These are phyloP conservation scores for Epichloe sibirici DNA, from an alignment of 2,329 filamentous ascomycete genomes.

Conservation along the genomic window DNA sequence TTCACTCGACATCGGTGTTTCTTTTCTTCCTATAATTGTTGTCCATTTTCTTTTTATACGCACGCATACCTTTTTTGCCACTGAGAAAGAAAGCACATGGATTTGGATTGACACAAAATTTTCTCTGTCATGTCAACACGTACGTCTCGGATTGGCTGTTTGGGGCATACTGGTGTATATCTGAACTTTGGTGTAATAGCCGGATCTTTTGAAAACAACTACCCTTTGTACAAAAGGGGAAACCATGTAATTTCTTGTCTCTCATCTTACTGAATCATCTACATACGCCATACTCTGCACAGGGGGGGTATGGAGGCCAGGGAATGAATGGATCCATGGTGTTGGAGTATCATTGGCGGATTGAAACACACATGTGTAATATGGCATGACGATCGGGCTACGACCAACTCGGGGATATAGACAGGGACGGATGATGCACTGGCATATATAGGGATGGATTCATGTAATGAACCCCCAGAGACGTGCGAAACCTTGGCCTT, in stretches of 20 bases:
- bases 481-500: neutral
- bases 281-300: neutral
- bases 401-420: neutral
- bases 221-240: neutral
- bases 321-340: neutral
- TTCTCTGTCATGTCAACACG: neutral
- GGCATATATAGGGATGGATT: neutral
- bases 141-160: neutral
- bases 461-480: too few relatives aligned
- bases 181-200: neutral
- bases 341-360: neutral
- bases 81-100: neutral
- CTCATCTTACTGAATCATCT: neutral
- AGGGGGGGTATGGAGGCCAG: neutral
- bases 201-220: neutral
- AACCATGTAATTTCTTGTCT: neutral
- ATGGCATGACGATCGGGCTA: neutral
- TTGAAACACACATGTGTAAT: neutral
- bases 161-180: neutral
- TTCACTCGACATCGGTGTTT: neutral
- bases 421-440: neutral
- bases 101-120: neutral
- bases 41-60: neutral
- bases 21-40: neutral
- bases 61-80: neutral